A percentile compares a stretch with the other conserved stretches of the same genome.
Conservation (phyloP, 1,139 yeast genomes). For the Candida glucosophila region DNA sequence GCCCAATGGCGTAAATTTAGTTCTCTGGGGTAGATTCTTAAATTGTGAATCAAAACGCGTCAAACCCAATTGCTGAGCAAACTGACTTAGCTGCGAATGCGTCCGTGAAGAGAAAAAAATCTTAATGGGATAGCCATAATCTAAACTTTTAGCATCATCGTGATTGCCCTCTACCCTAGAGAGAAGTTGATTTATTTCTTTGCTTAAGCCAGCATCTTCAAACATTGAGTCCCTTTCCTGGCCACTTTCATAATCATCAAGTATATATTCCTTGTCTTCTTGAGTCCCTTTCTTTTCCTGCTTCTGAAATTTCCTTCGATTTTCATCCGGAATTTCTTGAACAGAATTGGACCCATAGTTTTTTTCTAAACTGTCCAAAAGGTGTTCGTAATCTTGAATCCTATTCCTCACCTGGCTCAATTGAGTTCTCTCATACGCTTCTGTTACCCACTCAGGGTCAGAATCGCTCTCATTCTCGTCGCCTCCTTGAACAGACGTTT, state of each 20-base stretch:
- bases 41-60: slow-evolving; percentile 61
- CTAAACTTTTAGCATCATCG: background rate
- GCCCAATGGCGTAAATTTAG: slow-evolving; percentile 61
- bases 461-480: slow-evolving; percentile 25
- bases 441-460: slow-evolving; percentile 56
- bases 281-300: slow-evolving; percentile 4
- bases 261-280: slow-evolving; percentile 24
- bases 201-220: no score
- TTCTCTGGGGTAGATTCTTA: slow-evolving; percentile 27
- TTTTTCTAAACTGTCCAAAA: slow-evolving; percentile 19
- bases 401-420: slow-evolving; percentile 19
- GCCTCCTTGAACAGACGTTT: no score
- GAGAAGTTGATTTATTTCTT: slow-evolving; percentile 40
- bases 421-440: slow-evolving; percentile 30
- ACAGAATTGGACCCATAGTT: slow-evolving; percentile 8
- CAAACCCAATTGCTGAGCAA: slow-evolving; percentile 61
- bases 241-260: slow-evolving; percentile 34
- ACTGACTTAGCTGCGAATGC: slow-evolving; percentile 82
- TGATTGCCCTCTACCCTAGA: slow-evolving; percentile 24
- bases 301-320: slow-evolving; percentile 5
- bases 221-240: slow-evolving; percentile 11
- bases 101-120: slow-evolving; percentile 74
- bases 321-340: slow-evolving; percentile 6
- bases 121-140: slow-evolving; percentile 35
- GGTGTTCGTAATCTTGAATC: slow-evolving; percentile 32